Conservation (phyloP, 139 green algal species). For the Edaphochlamys debaryana region DNA sequence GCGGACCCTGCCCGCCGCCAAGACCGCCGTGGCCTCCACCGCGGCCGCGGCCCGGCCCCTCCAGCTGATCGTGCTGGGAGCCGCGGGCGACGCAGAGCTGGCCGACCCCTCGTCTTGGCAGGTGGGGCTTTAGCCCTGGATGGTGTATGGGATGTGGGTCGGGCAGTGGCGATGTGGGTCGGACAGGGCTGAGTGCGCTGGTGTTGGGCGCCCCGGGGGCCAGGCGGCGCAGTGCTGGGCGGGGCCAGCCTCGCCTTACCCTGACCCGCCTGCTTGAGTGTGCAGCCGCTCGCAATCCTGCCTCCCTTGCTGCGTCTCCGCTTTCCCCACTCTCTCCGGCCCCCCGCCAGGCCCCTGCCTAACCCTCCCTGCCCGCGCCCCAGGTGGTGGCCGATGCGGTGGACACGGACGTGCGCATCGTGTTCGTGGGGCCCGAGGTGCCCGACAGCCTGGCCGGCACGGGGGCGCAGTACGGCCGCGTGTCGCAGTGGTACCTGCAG, state of each 20-base stretch:
- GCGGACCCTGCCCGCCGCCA: neutral
- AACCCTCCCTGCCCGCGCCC: too few species aligned
- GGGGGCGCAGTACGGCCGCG: slow-evolving; percentile 14
- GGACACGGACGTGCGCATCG: slow-evolving; percentile 8
- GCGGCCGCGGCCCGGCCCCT: neutral
- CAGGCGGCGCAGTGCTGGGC: too few species aligned
- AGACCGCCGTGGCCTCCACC: neutral
- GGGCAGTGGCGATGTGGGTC: too few species aligned
- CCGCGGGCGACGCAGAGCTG: slow-evolving; percentile 31
- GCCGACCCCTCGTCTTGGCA: slow-evolving; percentile 11
- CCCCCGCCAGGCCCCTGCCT: too few species aligned
- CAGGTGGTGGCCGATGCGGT: neutral
- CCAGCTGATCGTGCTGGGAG: slow-evolving; percentile 33
- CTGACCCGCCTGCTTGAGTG: too few species aligned
- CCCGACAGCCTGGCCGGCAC: slow-evolving; percentile 12
- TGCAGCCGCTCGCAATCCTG: too few species aligned
- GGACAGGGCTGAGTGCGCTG: too few species aligned
- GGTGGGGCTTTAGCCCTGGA: slow-evolving; percentile 23
- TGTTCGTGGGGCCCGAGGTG: slow-evolving; percentile 53
- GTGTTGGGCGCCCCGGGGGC: too few species aligned
- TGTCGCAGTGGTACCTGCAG: slow-evolving; percentile 18
- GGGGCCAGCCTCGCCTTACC: too few species aligned
- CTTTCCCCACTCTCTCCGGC: too few species aligned
- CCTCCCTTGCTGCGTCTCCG: too few species aligned
- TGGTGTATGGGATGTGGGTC: too few species aligned